phyloP scores from a whole-genome alignment of 2,329 filamentous ascomycete species.

The Diaporthe caulivora region DNA sequence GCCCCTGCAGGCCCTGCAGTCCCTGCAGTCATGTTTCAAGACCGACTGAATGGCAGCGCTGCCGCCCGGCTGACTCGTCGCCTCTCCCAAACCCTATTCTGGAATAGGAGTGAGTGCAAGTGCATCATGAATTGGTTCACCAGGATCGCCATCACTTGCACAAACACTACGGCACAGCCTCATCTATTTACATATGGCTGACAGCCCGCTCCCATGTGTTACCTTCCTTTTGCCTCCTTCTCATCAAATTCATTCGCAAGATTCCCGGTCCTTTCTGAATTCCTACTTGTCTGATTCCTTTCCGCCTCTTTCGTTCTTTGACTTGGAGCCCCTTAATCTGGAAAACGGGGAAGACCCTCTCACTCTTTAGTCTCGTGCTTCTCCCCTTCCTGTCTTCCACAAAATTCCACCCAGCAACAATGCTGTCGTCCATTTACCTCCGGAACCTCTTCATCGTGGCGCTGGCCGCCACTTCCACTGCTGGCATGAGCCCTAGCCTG shows the following conservation, averaged over 20 bases:
- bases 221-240: neutral
- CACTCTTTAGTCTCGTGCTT: neutral
- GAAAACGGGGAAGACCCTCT: neutral
- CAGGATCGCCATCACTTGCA: constrained; percentile 9
- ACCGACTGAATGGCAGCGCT: neutral
- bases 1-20: constrained; percentile 1
- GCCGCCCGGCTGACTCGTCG: constrained; percentile 26
- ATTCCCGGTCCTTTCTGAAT: constrained; percentile 13
- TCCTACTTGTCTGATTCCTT: neutral
- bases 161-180: neutral
- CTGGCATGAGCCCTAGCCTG: neutral
- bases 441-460: constrained; percentile 1
- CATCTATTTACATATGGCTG: neutral
- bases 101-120: constrained; percentile 7
- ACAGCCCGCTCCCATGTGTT: neutral
- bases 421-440: neutral
- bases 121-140: constrained; percentile 10
- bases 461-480: constrained; percentile 11
- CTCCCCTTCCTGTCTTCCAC: neutral
- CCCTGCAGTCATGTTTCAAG: constrained; percentile 20
- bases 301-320: constrained; percentile 9
- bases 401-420: neutral
- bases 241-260: neutral
- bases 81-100: constrained; percentile 24
- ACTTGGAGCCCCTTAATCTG: neutral